These are phyloP conservation scores for Crassisporium funariophilum DNA, from an alignment of 768 basidiomycete species.

Conservation along the genomic window DNA sequence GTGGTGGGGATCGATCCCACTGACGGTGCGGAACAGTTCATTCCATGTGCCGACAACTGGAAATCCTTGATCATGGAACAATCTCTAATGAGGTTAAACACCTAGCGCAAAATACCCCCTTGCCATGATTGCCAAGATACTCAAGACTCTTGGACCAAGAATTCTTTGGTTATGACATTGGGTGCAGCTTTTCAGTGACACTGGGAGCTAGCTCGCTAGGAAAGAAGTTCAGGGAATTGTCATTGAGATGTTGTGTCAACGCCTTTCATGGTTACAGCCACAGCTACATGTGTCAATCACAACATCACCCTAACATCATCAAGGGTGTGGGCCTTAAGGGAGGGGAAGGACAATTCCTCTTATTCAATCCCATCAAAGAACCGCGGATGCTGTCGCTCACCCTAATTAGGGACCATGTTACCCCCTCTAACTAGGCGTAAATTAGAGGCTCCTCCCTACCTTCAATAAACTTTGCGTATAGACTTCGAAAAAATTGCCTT, in stretches of 20 bases:
- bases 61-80: background rate
- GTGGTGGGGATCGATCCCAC: no score
- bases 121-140: conserved; percentile 1
- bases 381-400: no score
- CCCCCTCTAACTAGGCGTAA: no score
- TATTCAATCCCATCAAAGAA: no score
- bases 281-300: conserved; percentile 8
- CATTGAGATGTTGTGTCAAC: conserved; percentile 3
- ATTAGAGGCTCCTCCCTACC: no score
- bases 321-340: conserved; percentile 8
- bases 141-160: background rate
- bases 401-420: no score
- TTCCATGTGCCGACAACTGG: no score
- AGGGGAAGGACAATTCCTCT: no score
- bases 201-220: conserved; percentile 5
- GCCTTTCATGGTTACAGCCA: conserved; percentile 14
- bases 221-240: background rate
- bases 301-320: conserved; percentile 6
- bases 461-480: no score
- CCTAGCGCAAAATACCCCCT: conserved; percentile 15
- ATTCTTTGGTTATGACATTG: conserved; percentile 13
- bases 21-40: no score
- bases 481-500: no score
- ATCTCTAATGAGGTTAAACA: no score
- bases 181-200: conserved; percentile 7